These are phyloP conservation scores for Hagleromyces aurorensis DNA, from an alignment of 805 yeast genomes.

Conservation along the genomic window DNA sequence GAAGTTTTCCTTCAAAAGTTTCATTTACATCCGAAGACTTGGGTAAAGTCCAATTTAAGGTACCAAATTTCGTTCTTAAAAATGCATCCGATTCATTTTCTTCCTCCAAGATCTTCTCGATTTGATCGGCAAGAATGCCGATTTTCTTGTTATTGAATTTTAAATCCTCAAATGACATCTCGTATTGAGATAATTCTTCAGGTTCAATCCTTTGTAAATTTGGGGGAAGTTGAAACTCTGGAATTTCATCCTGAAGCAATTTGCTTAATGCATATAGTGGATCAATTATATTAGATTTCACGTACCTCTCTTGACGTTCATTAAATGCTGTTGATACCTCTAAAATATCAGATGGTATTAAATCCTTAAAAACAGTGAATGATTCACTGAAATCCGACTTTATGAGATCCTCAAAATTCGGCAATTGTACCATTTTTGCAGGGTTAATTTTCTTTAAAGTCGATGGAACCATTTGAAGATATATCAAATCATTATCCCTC, in stretches of 20 bases:
- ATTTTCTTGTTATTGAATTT: constrained; percentile 41
- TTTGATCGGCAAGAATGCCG: constrained; percentile 37
- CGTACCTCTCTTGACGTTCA: constrained; percentile 53
- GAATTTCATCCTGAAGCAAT: constrained; percentile 37
- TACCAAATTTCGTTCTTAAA: constrained; percentile 45
- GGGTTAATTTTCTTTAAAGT: constrained; percentile 36
- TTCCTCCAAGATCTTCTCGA: constrained; percentile 37
- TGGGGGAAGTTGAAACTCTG: constrained; percentile 49
- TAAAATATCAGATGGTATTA: constrained; percentile 60
- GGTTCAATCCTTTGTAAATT: constrained; percentile 52
- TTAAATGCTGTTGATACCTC: constrained; percentile 60
- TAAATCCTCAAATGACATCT: constrained; percentile 47
- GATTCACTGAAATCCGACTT: constrained; percentile 26
- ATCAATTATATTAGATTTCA: constrained; percentile 36
- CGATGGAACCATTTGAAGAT: constrained; percentile 56
- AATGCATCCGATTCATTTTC: constrained; percentile 52
- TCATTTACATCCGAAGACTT: constrained; percentile 39
- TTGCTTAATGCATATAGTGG: constrained; percentile 45
- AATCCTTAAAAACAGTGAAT: constrained; percentile 41
- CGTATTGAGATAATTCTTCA: constrained; percentile 48
- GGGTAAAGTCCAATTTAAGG: constrained; percentile 45
- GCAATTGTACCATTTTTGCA: constrained; percentile 49
- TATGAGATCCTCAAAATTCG: constrained; percentile 33
- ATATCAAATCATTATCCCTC: constrained; percentile 75
- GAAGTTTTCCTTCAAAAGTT: constrained; percentile 34